These are phyloP conservation scores for Lipomyces orientalis DNA, from an alignment of 805 yeast genomes.

Conservation along the genomic window DNA sequence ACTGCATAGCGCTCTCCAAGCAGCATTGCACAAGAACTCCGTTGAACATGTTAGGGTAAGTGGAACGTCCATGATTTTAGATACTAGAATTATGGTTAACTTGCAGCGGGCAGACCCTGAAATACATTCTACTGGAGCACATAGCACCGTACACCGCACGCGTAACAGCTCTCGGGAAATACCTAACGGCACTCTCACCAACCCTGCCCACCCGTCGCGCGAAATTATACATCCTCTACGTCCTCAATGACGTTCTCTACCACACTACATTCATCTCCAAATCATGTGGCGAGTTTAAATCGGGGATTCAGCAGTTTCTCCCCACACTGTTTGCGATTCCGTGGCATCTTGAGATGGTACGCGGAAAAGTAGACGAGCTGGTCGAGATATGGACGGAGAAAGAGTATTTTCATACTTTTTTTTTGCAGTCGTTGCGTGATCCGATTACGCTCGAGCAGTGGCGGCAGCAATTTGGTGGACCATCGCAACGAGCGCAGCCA, in stretches of 20 bases:
- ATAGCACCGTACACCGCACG: slow-evolving; percentile 13
- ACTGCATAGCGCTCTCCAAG: slow-evolving; percentile 21
- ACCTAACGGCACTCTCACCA: slow-evolving; percentile 17
- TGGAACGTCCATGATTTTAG: background rate
- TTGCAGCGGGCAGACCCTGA: background rate
- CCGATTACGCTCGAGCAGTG: slow-evolving; percentile 4
- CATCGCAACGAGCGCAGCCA: background rate
- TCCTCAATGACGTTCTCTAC: slow-evolving; percentile 34
- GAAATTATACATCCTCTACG: slow-evolving; percentile 29
- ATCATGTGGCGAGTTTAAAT: slow-evolving; percentile 3
- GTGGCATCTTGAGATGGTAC: slow-evolving; percentile 11
- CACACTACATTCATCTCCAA: background rate
- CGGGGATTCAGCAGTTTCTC: slow-evolving; percentile 16
- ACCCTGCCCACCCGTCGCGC: slow-evolving; percentile 16
- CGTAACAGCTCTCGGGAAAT: slow-evolving; percentile 23
- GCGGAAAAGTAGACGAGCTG: slow-evolving; percentile 19
- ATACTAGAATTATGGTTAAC: background rate
- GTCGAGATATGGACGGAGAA: slow-evolving; percentile 29
- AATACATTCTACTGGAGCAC: slow-evolving; percentile 8
- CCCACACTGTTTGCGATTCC: slow-evolving; percentile 27
- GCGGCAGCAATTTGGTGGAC: background rate
- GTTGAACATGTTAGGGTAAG: slow-evolving; percentile 21
- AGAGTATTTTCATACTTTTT: slow-evolving; percentile 11
- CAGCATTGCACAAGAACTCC: slow-evolving; percentile 17
- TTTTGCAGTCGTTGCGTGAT: slow-evolving; percentile 11